Base-by-base conservation (phyloP, 108 stramenopile species). In the Discostella stelligeroides region DNA sequence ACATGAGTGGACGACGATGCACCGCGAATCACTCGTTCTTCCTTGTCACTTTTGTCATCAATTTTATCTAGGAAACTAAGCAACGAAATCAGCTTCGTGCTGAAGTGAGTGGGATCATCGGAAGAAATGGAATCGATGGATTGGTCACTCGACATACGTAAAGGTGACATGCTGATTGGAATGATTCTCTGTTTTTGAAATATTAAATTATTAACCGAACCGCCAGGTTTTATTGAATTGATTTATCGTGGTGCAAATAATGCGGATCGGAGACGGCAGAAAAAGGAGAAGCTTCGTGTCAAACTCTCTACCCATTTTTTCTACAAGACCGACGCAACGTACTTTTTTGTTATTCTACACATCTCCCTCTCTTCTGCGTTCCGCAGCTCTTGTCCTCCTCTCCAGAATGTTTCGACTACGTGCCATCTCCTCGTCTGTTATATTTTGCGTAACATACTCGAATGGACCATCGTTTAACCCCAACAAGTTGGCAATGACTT, bases 401-500 rank as follows among this genome's bases (percentile, higher is more conserved):
- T 72, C 70, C 40, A 72, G 20, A 43, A 64, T 78, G 30, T 27
- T 51, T 18, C 71, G 63, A 56, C 71, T 73, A 27, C 45, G 40
- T 24, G 25, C 49, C 83, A 68, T 69, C 25, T 87, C 81, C 25
- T 79, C 81, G 54, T 77, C 76, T 14, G 82, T 81, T 82, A 88
- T 85, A 27, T 48, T 57, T 39, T 59, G 55, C 54, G 75, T 81
- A 5, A 88, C 86, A 66, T 88, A 82, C 67, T 81, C 75, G 25
- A 81, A 83, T 48, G 80, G 68, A 43, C 76, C 68, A 17, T 51
- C 41, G 34, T 79, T 74, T 60, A 85, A 51, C 14, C 82, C 84
- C 43, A 81, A 43, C 3, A 71, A 34, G 23, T 69, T 66, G 30
- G 83, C 86, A 15, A 88, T 24, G 7, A 80, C 53, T 23, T 69